Evolutionary conservation across 139 green algal species (phyloP).

Genomic region (Zygnema cylindricum): DNA sequence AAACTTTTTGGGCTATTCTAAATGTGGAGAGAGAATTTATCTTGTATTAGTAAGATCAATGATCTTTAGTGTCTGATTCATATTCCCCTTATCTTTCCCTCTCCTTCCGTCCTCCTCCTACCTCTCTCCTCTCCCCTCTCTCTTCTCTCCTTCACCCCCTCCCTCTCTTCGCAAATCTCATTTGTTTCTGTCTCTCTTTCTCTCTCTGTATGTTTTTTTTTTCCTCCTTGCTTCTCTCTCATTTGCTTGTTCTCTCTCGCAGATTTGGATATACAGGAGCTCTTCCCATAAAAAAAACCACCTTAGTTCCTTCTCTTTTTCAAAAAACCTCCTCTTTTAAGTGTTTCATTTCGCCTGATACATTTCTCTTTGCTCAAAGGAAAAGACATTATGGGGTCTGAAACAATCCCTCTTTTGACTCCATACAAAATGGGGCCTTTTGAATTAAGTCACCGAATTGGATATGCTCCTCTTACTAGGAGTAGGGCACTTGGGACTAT

Average conservation of each 20-base stretch:
- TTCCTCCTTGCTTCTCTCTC: background rate
- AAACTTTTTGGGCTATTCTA: no score
- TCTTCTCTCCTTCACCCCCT: background rate
- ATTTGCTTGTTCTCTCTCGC: background rate
- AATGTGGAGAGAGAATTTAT: no score
- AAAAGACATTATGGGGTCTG: background rate
- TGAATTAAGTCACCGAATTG: conserved; percentile 74
- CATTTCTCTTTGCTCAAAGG: background rate
- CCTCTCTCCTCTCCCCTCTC: background rate
- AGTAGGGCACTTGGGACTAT: conserved; percentile 70
- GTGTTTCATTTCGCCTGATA: no score
- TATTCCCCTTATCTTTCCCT: background rate
- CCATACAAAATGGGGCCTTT: conserved; percentile 65
- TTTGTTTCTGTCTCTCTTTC: background rate
- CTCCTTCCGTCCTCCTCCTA: background rate
- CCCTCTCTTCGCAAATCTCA: background rate
- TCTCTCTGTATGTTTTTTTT: background rate
- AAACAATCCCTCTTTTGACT: conserved; percentile 62
- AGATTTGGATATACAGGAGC: background rate
- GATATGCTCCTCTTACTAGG: conserved; percentile 79
- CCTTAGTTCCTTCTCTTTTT: background rate
- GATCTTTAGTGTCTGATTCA: no score
- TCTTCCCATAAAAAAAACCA: background rate
- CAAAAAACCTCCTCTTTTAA: no score
- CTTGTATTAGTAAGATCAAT: no score